Evolutionary conservation across 2,329 filamentous ascomycete species (phyloP), one percentile per base, ranked within the genome.

Genomic region (Byssochlamys sp.): DNA sequence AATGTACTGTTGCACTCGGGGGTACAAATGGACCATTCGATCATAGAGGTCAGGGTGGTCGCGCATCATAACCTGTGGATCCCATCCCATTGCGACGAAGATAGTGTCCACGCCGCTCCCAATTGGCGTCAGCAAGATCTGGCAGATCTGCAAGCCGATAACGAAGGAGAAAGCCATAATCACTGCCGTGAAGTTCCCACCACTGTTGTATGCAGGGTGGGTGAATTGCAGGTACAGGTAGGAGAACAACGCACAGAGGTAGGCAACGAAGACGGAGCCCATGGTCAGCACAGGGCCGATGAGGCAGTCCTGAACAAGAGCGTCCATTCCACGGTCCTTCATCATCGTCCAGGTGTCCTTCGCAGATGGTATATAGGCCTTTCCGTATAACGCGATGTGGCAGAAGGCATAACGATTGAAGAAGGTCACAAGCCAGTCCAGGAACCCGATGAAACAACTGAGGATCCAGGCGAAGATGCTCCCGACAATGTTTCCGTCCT

Each of bases 341-440:
- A 96, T 91, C 88, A 95, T 89, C 11, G 65, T 84, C 89, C 90
- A 95, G 0, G 90, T 95, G 65, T 90, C 89, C 75, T 95, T 96
- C 35, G 91, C 91, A 0, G 91, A 89, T 0, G 84, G 80, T 56
- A 96, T 82, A 69, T 96, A 97, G 0, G 88, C 77, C 72, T 95
- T 95, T 19, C 92, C 92, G 69, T 96, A 96, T 0, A 96, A 79
- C 0, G 92, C 91, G 67, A 97, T 95, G 69, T 96, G 90, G 29
- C 86, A 91, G 73, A 95, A 96, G 0, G 91, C 91, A 65, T 95
- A 96, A 65, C 90, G 85, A 75, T 97, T 97, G 75, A 96, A 80
- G 67, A 96, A 94, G 62, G 90, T 81, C 0, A 94, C 84, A 0
- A 87, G 87, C 91, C 92, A 96, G 63, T 96, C 84, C 1, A 96